Evolutionary conservation across 2,329 filamentous ascomycete genomes (phyloP).

Genomic region (Ophioceras dolichostomum): DNA sequence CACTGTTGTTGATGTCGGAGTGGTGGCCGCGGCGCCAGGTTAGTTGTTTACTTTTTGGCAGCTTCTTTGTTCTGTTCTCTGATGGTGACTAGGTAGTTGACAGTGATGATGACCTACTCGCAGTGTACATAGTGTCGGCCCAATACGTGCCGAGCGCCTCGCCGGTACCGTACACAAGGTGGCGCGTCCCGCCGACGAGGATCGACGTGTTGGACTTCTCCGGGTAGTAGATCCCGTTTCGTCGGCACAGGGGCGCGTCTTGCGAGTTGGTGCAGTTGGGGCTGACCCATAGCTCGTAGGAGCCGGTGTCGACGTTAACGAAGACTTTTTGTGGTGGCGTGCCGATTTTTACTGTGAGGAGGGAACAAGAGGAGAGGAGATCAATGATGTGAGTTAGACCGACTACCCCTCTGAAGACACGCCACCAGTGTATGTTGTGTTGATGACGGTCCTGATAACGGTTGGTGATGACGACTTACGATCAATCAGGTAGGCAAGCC

Average conservation of each 20-base stretch:
- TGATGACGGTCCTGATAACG: no score
- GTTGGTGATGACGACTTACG: no score
- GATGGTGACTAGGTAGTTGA: no score
- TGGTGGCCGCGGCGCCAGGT: background rate
- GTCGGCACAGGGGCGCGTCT: conserved; percentile 16
- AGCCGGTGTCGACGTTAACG: conserved; percentile 24
- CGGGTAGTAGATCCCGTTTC: conserved; percentile 20
- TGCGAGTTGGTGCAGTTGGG: conserved; percentile 20
- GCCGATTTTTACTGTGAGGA: conserved; percentile 19
- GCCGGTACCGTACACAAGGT: conserved; percentile 19
- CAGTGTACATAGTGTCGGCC: conserved; percentile 18
- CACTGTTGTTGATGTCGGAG: no score
- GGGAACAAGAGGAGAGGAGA: no score
- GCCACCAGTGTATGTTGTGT: no score
- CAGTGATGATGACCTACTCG: no score
- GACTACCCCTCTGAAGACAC: no score
- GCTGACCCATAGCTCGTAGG: conserved; percentile 23
- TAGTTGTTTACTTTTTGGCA: background rate
- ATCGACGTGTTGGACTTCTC: conserved; percentile 16
- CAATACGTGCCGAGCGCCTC: conserved; percentile 19
- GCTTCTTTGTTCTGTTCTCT: no score
- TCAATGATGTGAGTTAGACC: no score
- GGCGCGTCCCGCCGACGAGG: conserved; percentile 12
- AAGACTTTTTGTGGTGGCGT: conserved; percentile 21
- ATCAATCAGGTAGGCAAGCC: conserved; percentile 21